Evolutionary conservation across 257 asterid species (phyloP).

Genomic region (Oldenlandia corymbosa): DNA sequence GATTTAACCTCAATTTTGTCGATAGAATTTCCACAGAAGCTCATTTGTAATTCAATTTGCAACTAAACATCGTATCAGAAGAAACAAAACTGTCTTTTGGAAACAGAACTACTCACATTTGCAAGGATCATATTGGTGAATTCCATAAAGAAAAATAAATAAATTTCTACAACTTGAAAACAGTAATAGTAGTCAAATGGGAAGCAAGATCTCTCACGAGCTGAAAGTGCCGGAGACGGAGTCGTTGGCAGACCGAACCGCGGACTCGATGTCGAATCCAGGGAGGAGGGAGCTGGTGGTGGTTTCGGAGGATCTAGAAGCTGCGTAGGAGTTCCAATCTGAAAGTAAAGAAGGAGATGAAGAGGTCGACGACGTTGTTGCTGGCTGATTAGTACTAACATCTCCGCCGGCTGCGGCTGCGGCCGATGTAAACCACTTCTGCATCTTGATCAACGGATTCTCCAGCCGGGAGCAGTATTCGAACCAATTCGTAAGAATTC

Average conservation of each 20-base stretch:
- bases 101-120: not conserved
- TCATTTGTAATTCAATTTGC: not conserved
- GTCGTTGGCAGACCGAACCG: constrained; percentile 81
- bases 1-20: not conserved
- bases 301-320: constrained; percentile 53
- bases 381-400: constrained; percentile 31
- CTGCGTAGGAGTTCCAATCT: constrained; percentile 76
- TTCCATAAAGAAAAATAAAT: not conserved
- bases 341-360: constrained; percentile 60
- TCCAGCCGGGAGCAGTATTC: not conserved
- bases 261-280: constrained; percentile 73
- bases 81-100: not conserved
- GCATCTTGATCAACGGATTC: constrained; percentile 30
- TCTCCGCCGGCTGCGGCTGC: constrained; percentile 30
- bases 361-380: constrained; percentile 25
- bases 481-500: too few species aligned
- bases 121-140: not conserved
- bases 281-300: constrained; percentile 47
- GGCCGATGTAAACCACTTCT: constrained; percentile 63
- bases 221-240: constrained; percentile 79
- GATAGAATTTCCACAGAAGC: not conserved
- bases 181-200: not conserved
- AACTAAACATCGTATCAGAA: not conserved
- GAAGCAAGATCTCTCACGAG: constrained; percentile 49
- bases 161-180: not conserved